Conservation (phyloP, 2,329 filamentous ascomycete genomes). For the Diaporthe citrichinensis region DNA sequence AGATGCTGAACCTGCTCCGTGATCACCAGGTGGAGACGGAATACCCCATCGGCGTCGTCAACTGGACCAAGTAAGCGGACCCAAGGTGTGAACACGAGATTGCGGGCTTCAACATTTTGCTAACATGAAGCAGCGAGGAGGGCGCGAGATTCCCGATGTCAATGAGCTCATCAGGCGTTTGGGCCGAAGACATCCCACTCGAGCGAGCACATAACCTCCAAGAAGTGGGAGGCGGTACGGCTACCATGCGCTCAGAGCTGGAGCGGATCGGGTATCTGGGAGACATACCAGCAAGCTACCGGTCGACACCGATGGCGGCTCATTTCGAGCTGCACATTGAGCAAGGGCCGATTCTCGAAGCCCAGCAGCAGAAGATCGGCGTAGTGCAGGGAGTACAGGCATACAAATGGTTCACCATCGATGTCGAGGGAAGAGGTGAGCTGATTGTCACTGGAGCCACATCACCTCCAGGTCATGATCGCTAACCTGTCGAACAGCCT, state of each 20-base stretch:
- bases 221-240: conserved; percentile 72
- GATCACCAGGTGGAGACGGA: conserved; percentile 78
- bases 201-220: conserved; percentile 71
- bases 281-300: conserved; percentile 66
- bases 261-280: conserved; percentile 81
- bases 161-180: conserved; percentile 82
- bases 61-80: conserved; percentile 77
- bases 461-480: not conserved
- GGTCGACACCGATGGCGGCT: conserved; percentile 76
- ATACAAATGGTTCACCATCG: conserved; percentile 80
- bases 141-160: conserved; percentile 83
- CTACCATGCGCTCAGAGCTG: conserved; percentile 78
- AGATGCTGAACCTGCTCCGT: conserved; percentile 74
- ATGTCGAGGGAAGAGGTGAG: conserved; percentile 69
- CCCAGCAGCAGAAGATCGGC: conserved; percentile 73
- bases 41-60: conserved; percentile 80
- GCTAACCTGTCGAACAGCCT: conserved; percentile 58
- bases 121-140: conserved; percentile 73
- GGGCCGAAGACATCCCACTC: conserved; percentile 77
- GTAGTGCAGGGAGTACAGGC: conserved; percentile 81
- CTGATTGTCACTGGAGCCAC: not conserved
- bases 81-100: not conserved
- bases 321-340: conserved; percentile 91
- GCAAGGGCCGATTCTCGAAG: conserved; percentile 83
- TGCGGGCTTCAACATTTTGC: not conserved